Base-by-base conservation (phyloP, 805 yeast species). In the Zygotorulaspora chibaensis region DNA sequence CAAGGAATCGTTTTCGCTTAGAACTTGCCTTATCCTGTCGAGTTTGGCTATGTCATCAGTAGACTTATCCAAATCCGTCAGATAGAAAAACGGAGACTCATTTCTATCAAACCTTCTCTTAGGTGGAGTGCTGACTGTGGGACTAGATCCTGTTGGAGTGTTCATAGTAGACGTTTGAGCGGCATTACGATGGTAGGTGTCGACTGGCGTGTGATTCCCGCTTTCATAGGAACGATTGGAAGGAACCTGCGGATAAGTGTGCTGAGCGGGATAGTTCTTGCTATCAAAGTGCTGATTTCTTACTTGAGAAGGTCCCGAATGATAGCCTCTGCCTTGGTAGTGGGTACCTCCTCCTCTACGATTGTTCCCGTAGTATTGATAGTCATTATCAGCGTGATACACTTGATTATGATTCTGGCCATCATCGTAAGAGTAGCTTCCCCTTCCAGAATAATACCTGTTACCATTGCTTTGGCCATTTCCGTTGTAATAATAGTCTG, bases 41-140 rank as follows among this genome's bases (percentile, higher is more conserved):
- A 45, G 43, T 39, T 45, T 47, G 17, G 16, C 41, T 2, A 45
- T 39, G 17, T 53, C 52, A 16, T 46, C 47, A 13, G 47, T 35
- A 13, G 52, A 43, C 31, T 53, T 45, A 31, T 55, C 52, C 34
- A 53, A 41, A 13, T 54, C 53, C 11, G 63, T 59, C 30, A 59
- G 45, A 43, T 53, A 54, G 33, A 51, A 37, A 20, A 56, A 56
- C 5, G 61, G 58, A 11, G 57, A 56, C 8, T 55, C 59, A 9
- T 45, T 46, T 34, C 38, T 39, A 29, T 50, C 51, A 15, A 50
- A 40, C 13, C 49, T 31, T 16, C 42, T 50, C 38, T 41, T 42
- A 11, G 33, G 16, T 10, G 36, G 36, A 16, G 18, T 13, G 16
- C n/a, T 33, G 3, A 17, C 36, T 13, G 36, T 4, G 13, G 36